Evolutionary conservation across 192 early-diverging fungal genomes (phyloP), one percentile per base, ranked within the genome.

Genomic region (Lunasporangiospora selenospora): DNA sequence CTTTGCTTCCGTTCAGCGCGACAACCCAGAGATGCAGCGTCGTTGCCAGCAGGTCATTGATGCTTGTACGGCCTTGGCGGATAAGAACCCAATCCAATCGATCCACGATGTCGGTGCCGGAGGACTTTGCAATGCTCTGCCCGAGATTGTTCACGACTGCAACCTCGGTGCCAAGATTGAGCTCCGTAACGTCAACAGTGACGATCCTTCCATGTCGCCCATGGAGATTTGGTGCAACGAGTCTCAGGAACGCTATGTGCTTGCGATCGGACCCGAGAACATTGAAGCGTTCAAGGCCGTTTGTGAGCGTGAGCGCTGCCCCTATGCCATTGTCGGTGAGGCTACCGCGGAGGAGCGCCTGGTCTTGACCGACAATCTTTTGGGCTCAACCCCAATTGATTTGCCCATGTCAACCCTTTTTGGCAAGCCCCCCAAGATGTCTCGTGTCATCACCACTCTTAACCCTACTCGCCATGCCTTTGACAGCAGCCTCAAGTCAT

Each of bases 151-250:
- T 27, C 93, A 99, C 75, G 98, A 98, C 78, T 83, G 89, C 51
- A 88, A 86, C 49, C 87, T 96, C 27, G 98, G 98, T 51, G 97
- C 95, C 30, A 53, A 78, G 4, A 93, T 99, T 75, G 89, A 98
- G 81, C 76, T 99, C 30, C 92, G 97, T 33, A 86, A 92, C 34
- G 89, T 99, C 45, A 95, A 92, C 21, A 89, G 86, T 56, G 96
- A 93, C 63, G 98, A 99, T 60, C 83, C 88, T 11, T 77, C 89
- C 47, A 91, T 99, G 92, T 95, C 92, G 45, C 98, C 98, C n/a
- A 98, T 99, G 98, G 98, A 98, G 76, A 97, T 99, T 43, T 99
- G 98, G 98, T 99, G 98, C 81, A 99, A 99, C 42, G 98, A 99
- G 80, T 88, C 93, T 39, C 98, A 99, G 79, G 98, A 99, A 76